phyloP scores from a whole-genome alignment of 2,329 filamentous ascomycete genomes.

The Diaporthe destruens region DNA sequence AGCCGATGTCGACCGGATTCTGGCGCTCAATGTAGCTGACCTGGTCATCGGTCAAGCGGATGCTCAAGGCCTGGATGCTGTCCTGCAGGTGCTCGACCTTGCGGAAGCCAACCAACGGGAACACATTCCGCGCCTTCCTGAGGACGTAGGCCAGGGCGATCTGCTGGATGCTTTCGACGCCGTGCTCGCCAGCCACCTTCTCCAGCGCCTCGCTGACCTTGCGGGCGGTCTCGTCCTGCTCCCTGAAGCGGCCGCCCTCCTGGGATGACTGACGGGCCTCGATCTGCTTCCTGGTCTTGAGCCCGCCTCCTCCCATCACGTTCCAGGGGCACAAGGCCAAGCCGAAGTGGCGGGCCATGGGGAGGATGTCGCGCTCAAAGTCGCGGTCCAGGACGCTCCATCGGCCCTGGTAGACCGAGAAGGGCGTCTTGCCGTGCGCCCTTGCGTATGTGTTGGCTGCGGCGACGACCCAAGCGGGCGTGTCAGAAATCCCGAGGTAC shows the following conservation, averaged over 20 bases:
- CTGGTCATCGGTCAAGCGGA: slow-evolving; percentile 71
- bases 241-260: slow-evolving; percentile 51
- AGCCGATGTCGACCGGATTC: slow-evolving; percentile 73
- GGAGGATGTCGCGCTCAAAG: slow-evolving; percentile 76
- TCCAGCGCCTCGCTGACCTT: slow-evolving; percentile 60
- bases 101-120: slow-evolving; percentile 78
- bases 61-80: slow-evolving; percentile 76
- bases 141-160: slow-evolving; percentile 79
- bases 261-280: slow-evolving; percentile 42
- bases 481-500: slow-evolving; percentile 57
- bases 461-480: slow-evolving; percentile 56
- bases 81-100: slow-evolving; percentile 77
- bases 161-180: slow-evolving; percentile 59
- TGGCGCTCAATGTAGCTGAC: slow-evolving; percentile 75
- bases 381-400: slow-evolving; percentile 51
- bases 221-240: slow-evolving; percentile 65
- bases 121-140: slow-evolving; percentile 78
- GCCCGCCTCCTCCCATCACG: slow-evolving; percentile 58
- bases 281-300: slow-evolving; percentile 51
- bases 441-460: slow-evolving; percentile 55
- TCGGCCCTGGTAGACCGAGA: slow-evolving; percentile 56
- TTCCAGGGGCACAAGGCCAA: slow-evolving; percentile 67
- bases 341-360: slow-evolving; percentile 72
- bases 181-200: slow-evolving; percentile 62
- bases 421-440: slow-evolving; percentile 52